These are phyloP conservation scores for Mortierella sp. DNA, from an alignment of 371 early-diverging fungal species.

Conservation along the genomic window DNA sequence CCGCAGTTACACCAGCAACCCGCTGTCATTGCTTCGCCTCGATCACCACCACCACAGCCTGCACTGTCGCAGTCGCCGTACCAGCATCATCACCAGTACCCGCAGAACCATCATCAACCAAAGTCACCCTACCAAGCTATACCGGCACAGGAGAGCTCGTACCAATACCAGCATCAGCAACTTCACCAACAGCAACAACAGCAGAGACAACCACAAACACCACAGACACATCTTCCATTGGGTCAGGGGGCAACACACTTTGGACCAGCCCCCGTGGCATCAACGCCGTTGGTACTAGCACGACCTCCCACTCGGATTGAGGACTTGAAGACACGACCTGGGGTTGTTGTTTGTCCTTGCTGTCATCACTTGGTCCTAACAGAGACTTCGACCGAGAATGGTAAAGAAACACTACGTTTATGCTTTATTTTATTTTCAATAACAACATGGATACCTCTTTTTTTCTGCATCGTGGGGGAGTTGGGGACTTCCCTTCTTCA, in stretches of 20 bases:
- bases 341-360: conserved; percentile 50
- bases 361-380: conserved; percentile 48
- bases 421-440: neutral
- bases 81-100: conserved; percentile 7
- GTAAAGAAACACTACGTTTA: conserved; percentile 22
- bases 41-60: neutral
- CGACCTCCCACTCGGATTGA: conserved; percentile 42
- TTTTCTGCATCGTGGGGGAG: too few relatives aligned
- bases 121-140: neutral
- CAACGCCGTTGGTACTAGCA: conserved; percentile 41
- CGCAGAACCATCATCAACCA: neutral
- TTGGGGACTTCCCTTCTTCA: neutral
- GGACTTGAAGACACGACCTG: conserved; percentile 38
- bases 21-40: neutral
- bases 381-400: conserved; percentile 46
- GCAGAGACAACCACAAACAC: conserved; percentile 1
- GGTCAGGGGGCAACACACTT: neutral
- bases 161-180: neutral
- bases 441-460: too few relatives aligned
- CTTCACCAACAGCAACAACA: neutral
- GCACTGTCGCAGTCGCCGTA: neutral
- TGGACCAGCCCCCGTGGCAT: conserved; percentile 9
- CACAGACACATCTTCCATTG: conserved; percentile 4
- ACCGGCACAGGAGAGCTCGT: neutral
- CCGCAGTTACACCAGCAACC: neutral